A percentile compares a stretch with the other conserved stretches of the same genome.
phyloP scores from a whole-genome alignment of 371 early-diverging fungal genomes.

The Globomyces sp. region DNA sequence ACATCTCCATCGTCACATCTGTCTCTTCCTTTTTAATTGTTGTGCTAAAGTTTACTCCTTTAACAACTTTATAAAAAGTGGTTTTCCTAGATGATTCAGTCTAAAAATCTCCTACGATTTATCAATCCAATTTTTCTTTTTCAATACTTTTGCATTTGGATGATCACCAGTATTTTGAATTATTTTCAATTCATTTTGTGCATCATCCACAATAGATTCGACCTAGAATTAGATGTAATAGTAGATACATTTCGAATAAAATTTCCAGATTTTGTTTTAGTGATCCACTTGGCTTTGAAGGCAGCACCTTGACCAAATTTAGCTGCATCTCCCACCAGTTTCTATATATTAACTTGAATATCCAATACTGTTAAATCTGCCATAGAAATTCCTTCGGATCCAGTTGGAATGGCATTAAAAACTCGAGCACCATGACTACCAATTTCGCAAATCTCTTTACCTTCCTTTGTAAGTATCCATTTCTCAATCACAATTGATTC shows the following conservation, averaged over 20 bases:
- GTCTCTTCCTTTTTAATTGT: conserved; percentile 84
- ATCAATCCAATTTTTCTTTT: conserved; percentile 80
- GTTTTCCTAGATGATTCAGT: conserved; percentile 59
- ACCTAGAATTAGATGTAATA: conserved; percentile 35
- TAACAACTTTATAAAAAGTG: conserved; percentile 80
- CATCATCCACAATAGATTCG: conserved; percentile 81
- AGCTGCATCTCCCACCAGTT: conserved; percentile 69
- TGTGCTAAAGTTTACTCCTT: conserved; percentile 87
- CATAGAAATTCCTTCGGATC: conserved; percentile 76
- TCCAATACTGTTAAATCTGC: conserved; percentile 68
- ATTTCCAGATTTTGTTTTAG: conserved; percentile 67
- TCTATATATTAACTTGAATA: conserved; percentile 35
- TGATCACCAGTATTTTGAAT: conserved; percentile 67
- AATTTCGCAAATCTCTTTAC: conserved; percentile 73
- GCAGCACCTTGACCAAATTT: conserved; percentile 94
- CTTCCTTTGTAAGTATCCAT: conserved; percentile 85
- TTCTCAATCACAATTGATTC: conserved; percentile 74
- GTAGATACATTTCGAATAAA: conserved; percentile 50
- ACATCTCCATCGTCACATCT: conserved; percentile 96
- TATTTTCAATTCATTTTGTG: conserved; percentile 69
- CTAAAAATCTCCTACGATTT: conserved; percentile 23
- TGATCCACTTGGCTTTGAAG: conserved; percentile 96
- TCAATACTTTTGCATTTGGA: conserved; percentile 66
- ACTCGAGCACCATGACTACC: conserved; percentile 95
- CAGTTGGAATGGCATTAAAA: conserved; percentile 83